Evolutionary conservation across 805 yeast species (phyloP).

Genomic region (Kodamaea fukazawae): DNA sequence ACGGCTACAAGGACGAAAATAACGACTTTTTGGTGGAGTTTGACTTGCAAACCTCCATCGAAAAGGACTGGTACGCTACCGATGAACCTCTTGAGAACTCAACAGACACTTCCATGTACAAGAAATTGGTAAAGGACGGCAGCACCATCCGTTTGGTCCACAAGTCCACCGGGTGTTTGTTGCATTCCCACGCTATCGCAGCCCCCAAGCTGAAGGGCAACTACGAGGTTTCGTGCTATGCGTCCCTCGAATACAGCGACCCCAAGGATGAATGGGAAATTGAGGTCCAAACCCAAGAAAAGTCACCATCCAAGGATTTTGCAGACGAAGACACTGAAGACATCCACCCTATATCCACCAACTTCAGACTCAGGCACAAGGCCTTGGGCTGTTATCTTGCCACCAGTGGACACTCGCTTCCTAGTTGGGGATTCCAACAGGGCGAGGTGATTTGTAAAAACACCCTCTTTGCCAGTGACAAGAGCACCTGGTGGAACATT

Average conservation of each 20-base stretch:
- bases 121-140: conserved; percentile 52
- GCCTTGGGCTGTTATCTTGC: conserved; percentile 72
- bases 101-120: conserved; percentile 20
- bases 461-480: conserved; percentile 51
- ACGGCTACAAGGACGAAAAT: conserved; percentile 92
- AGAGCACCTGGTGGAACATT: conserved; percentile 77
- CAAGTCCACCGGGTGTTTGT: conserved; percentile 62
- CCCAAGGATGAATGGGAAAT: conserved; percentile 86
- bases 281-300: conserved; percentile 68
- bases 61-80: conserved; percentile 29
- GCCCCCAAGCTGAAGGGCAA: conserved; percentile 68
- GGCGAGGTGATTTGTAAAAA: conserved; percentile 73
- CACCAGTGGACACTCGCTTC: conserved; percentile 66
- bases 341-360: conserved; percentile 74
- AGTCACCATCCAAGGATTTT: conserved; percentile 39
- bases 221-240: conserved; percentile 88
- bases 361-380: conserved; percentile 64
- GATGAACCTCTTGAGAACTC: conserved; percentile 19
- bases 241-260: conserved; percentile 70
- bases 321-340: conserved; percentile 46
- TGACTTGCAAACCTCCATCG: conserved; percentile 42
- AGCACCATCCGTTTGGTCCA: conserved; percentile 72
- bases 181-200: conserved; percentile 78
- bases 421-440: conserved; percentile 84
- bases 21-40: conserved; percentile 91